phyloP scores from a whole-genome alignment of 805 yeast genomes.

The Hanseniaspora meyeri region DNA sequence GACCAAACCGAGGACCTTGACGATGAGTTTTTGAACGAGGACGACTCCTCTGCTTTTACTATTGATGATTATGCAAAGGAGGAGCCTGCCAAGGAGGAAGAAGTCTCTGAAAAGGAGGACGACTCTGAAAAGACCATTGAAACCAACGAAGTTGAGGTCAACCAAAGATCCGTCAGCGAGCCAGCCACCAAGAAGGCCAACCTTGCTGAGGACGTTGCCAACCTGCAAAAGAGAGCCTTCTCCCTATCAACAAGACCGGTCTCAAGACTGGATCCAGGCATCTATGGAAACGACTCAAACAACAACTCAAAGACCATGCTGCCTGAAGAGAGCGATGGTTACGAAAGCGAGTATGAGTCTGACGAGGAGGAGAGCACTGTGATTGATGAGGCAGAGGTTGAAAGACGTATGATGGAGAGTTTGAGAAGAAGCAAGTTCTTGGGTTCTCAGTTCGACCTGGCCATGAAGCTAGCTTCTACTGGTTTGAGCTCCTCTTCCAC shows the following conservation, averaged over 20 bases:
- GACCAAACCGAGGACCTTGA: not conserved
- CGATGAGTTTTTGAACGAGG: not conserved
- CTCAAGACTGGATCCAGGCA: conserved; percentile 35
- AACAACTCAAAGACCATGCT: conserved; percentile 15
- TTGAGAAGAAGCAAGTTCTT: conserved; percentile 35
- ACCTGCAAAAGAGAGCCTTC: conserved; percentile 28
- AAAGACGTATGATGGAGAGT: conserved; percentile 30
- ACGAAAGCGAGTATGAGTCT: conserved; percentile 18
- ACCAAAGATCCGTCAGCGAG: conserved; percentile 31
- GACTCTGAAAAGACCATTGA: not conserved
- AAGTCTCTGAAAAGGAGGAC: conserved; percentile 8
- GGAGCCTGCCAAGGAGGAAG: conserved; percentile 12
- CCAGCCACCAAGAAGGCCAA: conserved; percentile 18
- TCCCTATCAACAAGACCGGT: conserved; percentile 34
- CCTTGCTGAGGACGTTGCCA: conserved; percentile 15
- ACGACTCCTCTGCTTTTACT: not conserved
- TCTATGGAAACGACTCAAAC: conserved; percentile 19
- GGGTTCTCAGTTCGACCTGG: conserved; percentile 26
- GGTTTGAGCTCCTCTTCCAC: not conserved
- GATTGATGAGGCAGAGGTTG: conserved; percentile 15
- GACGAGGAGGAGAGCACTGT: conserved; percentile 19
- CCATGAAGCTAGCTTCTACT: conserved; percentile 12
- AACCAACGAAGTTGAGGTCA: conserved; percentile 10
- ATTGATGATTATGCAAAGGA: conserved; percentile 13
- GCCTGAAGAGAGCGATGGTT: conserved; percentile 10